phyloP scores from a whole-genome alignment of 805 yeast genomes.

The Ascoidea tarda region DNA sequence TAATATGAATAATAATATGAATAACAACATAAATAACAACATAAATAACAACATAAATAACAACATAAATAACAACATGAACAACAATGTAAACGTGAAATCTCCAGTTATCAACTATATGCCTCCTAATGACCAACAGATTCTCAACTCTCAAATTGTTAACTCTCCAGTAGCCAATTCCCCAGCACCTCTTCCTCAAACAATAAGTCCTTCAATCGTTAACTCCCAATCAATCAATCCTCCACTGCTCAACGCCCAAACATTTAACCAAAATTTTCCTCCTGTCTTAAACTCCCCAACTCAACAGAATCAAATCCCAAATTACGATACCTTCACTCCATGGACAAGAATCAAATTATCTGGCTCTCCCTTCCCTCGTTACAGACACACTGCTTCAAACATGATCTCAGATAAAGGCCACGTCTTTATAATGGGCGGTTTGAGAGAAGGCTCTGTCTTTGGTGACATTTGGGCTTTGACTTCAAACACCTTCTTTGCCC shows the following conservation, averaged over 20 bases:
- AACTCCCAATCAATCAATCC: background rate
- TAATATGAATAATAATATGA: background rate
- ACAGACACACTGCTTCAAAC: conserved; percentile 79
- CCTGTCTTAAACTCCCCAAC: conserved; percentile 6
- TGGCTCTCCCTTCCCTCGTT: conserved; percentile 86
- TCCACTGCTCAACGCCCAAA: conserved; percentile 18
- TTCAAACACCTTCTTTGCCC: conserved; percentile 25
- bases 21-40: background rate
- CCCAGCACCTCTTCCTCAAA: background rate
- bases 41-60: background rate
- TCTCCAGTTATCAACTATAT: background rate
- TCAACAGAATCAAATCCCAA: conserved; percentile 11
- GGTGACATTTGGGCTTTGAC: conserved; percentile 79
- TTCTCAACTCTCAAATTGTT: conserved; percentile 14
- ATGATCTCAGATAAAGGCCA: conserved; percentile 69
- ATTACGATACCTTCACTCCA: conserved; percentile 26
- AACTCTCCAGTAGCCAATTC: background rate
- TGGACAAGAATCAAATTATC: conserved; percentile 54
- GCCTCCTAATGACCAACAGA: background rate
- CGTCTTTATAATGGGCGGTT: conserved; percentile 85
- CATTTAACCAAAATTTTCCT: conserved; percentile 10
- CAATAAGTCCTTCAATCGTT: background rate
- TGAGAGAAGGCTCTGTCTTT: conserved; percentile 81
- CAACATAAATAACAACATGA: background rate
- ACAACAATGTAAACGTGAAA: background rate